Evolutionary conservation across 2,329 filamentous ascomycete species (phyloP).

Genomic region (Leptodontidium sp.): DNA sequence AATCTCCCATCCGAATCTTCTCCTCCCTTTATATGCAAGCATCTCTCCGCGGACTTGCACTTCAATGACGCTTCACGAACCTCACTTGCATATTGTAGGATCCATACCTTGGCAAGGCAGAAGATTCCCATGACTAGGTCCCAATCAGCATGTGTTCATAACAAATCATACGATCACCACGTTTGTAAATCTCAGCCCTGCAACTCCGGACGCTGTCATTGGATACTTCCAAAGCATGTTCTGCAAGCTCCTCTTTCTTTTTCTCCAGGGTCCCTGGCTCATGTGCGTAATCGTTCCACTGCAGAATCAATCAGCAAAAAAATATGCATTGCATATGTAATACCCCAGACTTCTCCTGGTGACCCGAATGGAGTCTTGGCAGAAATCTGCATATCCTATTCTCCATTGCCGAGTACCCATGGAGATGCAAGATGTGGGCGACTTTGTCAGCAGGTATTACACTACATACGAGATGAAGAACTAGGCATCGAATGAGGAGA

Average conservation of each 20-base stretch:
- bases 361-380: constrained; percentile 10
- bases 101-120: constrained; percentile 7
- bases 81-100: neutral
- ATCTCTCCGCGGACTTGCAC: neutral
- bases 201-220: neutral
- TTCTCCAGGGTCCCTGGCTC: neutral
- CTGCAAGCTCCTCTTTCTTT: neutral
- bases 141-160: constrained; percentile 3
- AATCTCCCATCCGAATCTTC: neutral
- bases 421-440: constrained; percentile 8
- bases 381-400: constrained; percentile 13
- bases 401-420: constrained; percentile 16
- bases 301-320: neutral
- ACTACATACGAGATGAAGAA: neutral
- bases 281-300: neutral
- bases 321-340: neutral
- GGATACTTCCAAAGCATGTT: neutral
- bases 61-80: constrained; percentile 7
- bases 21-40: neutral
- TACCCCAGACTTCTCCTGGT: neutral
- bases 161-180: constrained; percentile 7
- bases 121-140: neutral
- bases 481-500: neutral
- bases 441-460: constrained; percentile 3
- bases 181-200: neutral